Percentiles rank a stretch among this genome's conserved stretches.
Conservation (phyloP, 306 rosid genomes). For the Luffa aegyptiaca region DNA sequence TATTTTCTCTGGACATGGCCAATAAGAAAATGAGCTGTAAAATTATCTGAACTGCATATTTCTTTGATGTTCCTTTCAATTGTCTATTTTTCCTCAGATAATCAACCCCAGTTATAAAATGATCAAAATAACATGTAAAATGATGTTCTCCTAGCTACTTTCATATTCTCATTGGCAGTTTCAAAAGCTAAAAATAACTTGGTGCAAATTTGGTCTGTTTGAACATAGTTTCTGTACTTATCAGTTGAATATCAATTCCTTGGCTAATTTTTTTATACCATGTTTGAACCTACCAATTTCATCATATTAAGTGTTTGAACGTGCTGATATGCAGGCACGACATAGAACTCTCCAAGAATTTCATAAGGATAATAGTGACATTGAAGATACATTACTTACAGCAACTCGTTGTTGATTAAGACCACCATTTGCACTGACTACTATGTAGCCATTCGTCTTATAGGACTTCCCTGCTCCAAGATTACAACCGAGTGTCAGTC, state of each 20-base stretch:
- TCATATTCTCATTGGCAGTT: not conserved
- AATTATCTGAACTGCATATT: not conserved
- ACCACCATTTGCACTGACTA: conserved; percentile 93
- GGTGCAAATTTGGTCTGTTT: not conserved
- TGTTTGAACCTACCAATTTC: not conserved
- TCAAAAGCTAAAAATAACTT: not conserved
- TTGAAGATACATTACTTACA: conserved; percentile 40
- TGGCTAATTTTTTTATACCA: not conserved
- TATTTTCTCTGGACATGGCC: not conserved
- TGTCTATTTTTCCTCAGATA: not conserved
- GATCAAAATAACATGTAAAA: not conserved
- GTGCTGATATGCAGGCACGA: not conserved
- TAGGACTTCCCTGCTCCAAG: conserved; percentile 37
- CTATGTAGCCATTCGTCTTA: conserved; percentile 66
- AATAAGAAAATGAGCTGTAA: not conserved
- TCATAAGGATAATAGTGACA: not conserved
- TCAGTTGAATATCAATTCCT: not conserved
- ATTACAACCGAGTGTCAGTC: conserved; percentile 7
- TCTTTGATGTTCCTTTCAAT: not conserved
- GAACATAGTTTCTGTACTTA: not conserved
- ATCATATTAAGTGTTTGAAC: not conserved
- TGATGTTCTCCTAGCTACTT: not conserved
- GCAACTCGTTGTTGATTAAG: conserved; percentile 99
- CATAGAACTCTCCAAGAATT: not conserved
- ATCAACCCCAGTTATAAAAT: not conserved